Evolutionary conservation across 2,329 filamentous ascomycete genomes (phyloP).

Genomic region (Epicoccum sorghinum): DNA sequence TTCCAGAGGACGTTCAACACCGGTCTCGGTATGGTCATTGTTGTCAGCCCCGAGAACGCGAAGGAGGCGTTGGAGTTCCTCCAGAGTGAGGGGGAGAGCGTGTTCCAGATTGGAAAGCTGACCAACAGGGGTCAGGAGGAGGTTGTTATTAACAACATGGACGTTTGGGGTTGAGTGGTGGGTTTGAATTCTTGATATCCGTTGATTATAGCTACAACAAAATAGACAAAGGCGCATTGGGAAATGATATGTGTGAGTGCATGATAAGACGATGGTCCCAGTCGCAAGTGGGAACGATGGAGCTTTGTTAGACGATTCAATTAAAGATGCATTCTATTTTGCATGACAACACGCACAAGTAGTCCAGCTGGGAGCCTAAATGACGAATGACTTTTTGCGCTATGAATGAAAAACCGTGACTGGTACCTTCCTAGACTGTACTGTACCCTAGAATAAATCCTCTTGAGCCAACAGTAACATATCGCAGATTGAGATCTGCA

Average conservation of each 20-base stretch:
- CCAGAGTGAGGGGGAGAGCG: slow-evolving; percentile 73
- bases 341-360: too few relatives aligned
- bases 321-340: too few relatives aligned
- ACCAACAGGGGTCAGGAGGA: slow-evolving; percentile 60
- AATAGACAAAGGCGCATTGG: slow-evolving; percentile 4
- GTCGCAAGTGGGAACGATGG: not conserved
- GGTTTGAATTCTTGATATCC: slow-evolving; percentile 2
- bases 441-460: too few relatives aligned
- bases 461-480: too few relatives aligned
- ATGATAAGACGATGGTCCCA: not conserved
- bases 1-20: slow-evolving; percentile 96
- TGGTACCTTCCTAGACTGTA: too few relatives aligned
- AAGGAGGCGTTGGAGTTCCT: slow-evolving; percentile 66
- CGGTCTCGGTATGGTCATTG: slow-evolving; percentile 91
- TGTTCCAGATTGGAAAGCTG: slow-evolving; percentile 77
- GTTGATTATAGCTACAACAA: not conserved
- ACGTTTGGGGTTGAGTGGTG: slow-evolving; percentile 46
- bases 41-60: slow-evolving; percentile 71
- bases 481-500: too few relatives aligned
- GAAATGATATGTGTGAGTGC: not conserved
- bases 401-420: too few relatives aligned
- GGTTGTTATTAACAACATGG: slow-evolving; percentile 63
- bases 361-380: too few relatives aligned
- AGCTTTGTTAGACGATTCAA: too few relatives aligned
- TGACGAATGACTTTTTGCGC: too few relatives aligned